Evolutionary conservation across 2,329 filamentous ascomycete species (phyloP), one percentile per base, ranked within the genome.

Genomic region (Tolypocladium nubicola): DNA sequence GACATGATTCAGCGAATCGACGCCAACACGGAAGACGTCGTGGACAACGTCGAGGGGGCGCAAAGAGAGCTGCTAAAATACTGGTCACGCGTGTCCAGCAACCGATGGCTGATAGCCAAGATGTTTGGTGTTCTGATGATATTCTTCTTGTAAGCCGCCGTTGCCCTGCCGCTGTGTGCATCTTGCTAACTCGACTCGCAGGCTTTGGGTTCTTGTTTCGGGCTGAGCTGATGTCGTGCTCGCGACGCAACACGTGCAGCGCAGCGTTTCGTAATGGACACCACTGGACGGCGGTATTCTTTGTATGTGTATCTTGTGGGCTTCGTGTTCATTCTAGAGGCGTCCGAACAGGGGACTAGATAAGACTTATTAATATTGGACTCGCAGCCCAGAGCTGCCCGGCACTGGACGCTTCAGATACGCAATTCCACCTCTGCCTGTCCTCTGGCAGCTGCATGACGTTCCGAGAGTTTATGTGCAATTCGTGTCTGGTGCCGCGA

Each of bases 1-100:
- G 94, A 97, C 73, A 96, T 96, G 88, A 96, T 99, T 63, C 90
- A 97, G 73, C 82, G 93, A 54, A 97, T 97, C 68, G 93, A 97
- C 67, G 93, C 93, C 62, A 97, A 97, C 72, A 97, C 93, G 1
- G 94, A 99, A 68, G 92, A 97, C 65, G 90, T 99, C 7, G 93
- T 99, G 56, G 93, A 97, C 68, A 99, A 99, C 66, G 93, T 99
- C n/a, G 85, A 96, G 68, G 94, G 94, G 21, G 94, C 94, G 7
- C 94, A 99, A 70, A 82, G 92, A 61, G 93, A 99, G 73, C 71
- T 99, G 67, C 84, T 99, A 75, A 97, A 97, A 72, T 99, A 97
- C 74, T 99, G 94, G 93, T 88, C 85, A 35, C 82, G 92, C 45
- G 92, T 97, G 35, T 94, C 90, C 57, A 90, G 92, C 61, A 99